Percentiles rank a stretch among this genome's conserved stretches.
Evolutionary conservation across 140 eudicot species (phyloP).

Genomic region (Flaveria floridana): DNA sequence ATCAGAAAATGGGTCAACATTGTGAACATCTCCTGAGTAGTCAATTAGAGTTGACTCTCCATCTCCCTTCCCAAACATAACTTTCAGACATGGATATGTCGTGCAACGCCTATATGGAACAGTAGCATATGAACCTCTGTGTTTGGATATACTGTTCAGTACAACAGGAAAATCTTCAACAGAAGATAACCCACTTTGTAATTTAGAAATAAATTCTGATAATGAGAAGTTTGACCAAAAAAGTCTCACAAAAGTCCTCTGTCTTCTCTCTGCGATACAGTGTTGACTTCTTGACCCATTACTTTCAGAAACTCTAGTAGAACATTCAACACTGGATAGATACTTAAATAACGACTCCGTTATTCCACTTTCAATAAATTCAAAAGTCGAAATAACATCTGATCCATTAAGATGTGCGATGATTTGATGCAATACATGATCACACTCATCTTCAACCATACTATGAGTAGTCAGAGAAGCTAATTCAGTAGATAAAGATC

Average conservation of each 20-base stretch:
- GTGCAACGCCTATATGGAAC: constrained; percentile 64
- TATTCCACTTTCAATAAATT: constrained; percentile 84
- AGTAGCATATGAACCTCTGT: constrained; percentile 66
- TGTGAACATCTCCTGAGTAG: constrained; percentile 51
- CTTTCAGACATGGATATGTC: constrained; percentile 63
- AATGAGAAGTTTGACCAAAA: constrained; percentile 48
- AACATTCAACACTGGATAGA: constrained; percentile 48
- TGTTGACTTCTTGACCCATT: constrained; percentile 18
- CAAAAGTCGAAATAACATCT: constrained; percentile 86
- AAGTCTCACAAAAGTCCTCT: constrained; percentile 66
- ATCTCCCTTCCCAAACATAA: constrained; percentile 66
- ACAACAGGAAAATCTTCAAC: constrained; percentile 74
- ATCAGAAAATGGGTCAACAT: constrained; percentile 75
- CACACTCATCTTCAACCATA: constrained; percentile 51
- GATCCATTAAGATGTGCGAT: constrained; percentile 56
- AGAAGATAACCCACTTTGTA: constrained; percentile 76
- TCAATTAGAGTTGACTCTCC: constrained; percentile 54
- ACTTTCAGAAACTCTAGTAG: constrained; percentile 17
- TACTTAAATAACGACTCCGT: constrained; percentile 54
- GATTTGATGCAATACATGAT: constrained; percentile 50
- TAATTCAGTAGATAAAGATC: constrained; percentile 51
- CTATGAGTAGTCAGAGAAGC: constrained; percentile 37
- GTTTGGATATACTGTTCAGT: constrained; percentile 40
- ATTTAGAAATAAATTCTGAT: constrained; percentile 45
- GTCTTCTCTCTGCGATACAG: constrained; percentile 50